Percentiles rank a stretch among this genome's conserved stretches.
These are phyloP conservation scores for Leishmania amazonensis DNA, from an alignment of 208 protist genomes.

Conservation along the genomic window DNA sequence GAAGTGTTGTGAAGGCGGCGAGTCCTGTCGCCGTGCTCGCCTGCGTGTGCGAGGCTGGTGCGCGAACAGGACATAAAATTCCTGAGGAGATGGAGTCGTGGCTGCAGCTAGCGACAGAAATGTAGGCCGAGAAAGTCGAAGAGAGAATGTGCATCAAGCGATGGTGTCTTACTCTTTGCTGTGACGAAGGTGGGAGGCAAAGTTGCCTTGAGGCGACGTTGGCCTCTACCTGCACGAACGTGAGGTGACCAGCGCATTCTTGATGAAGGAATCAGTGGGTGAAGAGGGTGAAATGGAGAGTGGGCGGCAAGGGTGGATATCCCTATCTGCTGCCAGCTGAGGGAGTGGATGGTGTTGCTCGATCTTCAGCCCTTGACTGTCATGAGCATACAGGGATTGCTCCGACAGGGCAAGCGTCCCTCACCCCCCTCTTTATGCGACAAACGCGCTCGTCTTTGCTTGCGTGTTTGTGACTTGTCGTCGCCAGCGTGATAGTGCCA, in stretches of 20 bases:
- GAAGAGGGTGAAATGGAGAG: neutral
- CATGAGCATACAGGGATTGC: no score
- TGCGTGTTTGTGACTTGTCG: neutral
- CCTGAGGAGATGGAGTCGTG: slow-evolving; percentile 59
- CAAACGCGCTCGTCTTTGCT: neutral
- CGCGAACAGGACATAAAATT: slow-evolving; percentile 29
- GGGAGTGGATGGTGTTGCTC: neutral
- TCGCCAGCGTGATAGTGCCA: neutral
- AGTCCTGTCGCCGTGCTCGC: slow-evolving; percentile 44
- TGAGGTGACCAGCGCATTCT: neutral
- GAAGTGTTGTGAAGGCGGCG: slow-evolving; percentile 17
- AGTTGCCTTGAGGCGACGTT: neutral
- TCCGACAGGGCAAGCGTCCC: neutral
- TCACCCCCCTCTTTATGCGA: neutral
- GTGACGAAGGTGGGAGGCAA: neutral
- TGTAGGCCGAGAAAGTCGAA: slow-evolving; percentile 5
- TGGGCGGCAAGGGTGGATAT: neutral
- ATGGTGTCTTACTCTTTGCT: neutral
- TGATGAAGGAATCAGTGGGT: neutral
- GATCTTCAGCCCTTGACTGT: neutral
- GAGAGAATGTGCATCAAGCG: neutral
- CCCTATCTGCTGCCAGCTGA: neutral
- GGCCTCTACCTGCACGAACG: neutral
- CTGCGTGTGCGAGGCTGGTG: slow-evolving; percentile 44
- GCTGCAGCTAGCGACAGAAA: slow-evolving; percentile 48